Base-by-base conservation (phyloP, 192 early-diverging fungal species). In the Gorgonomyces haynaldii region DNA sequence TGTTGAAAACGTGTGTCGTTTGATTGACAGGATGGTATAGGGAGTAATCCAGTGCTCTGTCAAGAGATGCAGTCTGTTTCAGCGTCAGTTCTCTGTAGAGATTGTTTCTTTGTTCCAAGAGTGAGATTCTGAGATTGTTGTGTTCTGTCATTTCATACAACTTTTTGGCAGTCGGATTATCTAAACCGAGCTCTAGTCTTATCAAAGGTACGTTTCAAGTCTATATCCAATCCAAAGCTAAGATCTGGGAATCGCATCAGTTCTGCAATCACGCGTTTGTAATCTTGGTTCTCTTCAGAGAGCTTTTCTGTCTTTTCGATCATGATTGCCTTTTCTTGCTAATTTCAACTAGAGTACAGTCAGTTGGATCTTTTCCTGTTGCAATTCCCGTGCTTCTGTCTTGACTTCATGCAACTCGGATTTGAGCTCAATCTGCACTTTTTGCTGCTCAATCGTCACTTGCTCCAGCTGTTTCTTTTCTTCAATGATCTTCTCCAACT, bases 201-300 rank as follows among this genome's bases (percentile, higher is more conserved):
- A 49, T 25, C 2, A 15, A 15, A 26, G 2, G 15, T 37, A 26
- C 47, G 24, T 4, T 37, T 35, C 16, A 40, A 28, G 7, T 23
- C 17, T 16, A 49, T 27, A 8, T 30, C 27, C 2, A 27, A 8
- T 2, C 47, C 47, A 2, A 49, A 15, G 2, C 22, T 27, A 5
- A 34, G 5, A 22, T 49, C 47, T 0, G 47, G 47, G 38, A 49
- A 49, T 35, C 29, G 21, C 47, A 49, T 49, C 31, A 49, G 26
- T 2, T 34, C 15, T 10, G 36, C 26, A 27, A 49, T 49, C 15
- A 34, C 15, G 13, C n/a, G 7, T 35, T 49, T 27, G 12, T 27
- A 31, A 8, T 49, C 47, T 5, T 49, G 23, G n/a, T 39, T 40
- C 16, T 31, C 30, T 31, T 31, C 6, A 12, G 6, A 7, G 13